Evolutionary conservation across 768 basidiomycete genomes (phyloP).

Genomic region (Amyloporia xantha): DNA sequence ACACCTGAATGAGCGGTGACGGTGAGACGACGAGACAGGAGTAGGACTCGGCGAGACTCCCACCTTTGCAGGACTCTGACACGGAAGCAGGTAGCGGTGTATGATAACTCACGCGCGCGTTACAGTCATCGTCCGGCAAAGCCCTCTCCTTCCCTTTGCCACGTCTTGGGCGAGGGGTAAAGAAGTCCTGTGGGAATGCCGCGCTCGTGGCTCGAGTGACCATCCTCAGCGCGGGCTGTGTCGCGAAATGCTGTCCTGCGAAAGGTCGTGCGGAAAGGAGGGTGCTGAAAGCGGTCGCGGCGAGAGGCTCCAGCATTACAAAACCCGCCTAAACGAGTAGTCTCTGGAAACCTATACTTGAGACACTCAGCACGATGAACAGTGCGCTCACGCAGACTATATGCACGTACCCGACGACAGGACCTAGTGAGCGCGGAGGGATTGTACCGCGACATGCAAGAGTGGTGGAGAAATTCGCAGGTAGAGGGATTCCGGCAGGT

Average conservation of each 20-base stretch:
- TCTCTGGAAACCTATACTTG: slow-evolving; percentile 1
- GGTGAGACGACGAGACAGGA: no score
- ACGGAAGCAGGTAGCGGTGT: neutral
- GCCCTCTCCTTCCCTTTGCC: slow-evolving; percentile 51
- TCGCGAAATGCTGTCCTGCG: slow-evolving; percentile 20
- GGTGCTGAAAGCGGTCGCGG: slow-evolving; percentile 45
- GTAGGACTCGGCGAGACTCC: no score
- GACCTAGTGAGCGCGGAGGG: slow-evolving; percentile 7
- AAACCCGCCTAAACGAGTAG: slow-evolving; percentile 20
- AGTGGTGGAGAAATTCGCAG: slow-evolving; percentile 6
- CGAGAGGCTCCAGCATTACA: slow-evolving; percentile 62
- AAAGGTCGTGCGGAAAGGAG: slow-evolving; percentile 29
- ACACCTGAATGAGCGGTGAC: neutral
- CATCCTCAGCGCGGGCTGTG: slow-evolving; percentile 23
- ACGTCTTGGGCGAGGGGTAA: slow-evolving; percentile 45
- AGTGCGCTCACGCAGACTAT: neutral
- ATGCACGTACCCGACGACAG: slow-evolving; percentile 11
- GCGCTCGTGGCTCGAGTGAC: slow-evolving; percentile 26
- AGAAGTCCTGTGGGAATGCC: slow-evolving; percentile 41
- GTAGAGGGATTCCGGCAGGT: neutral
- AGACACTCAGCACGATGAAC: neutral
- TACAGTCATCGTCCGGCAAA: slow-evolving; percentile 9
- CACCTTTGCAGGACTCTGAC: neutral
- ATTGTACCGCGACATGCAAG: slow-evolving; percentile 13
- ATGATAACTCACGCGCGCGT: neutral